These are phyloP conservation scores for Macaranga tanarius DNA, from an alignment of 441 rosid genomes.

Conservation along the genomic window DNA sequence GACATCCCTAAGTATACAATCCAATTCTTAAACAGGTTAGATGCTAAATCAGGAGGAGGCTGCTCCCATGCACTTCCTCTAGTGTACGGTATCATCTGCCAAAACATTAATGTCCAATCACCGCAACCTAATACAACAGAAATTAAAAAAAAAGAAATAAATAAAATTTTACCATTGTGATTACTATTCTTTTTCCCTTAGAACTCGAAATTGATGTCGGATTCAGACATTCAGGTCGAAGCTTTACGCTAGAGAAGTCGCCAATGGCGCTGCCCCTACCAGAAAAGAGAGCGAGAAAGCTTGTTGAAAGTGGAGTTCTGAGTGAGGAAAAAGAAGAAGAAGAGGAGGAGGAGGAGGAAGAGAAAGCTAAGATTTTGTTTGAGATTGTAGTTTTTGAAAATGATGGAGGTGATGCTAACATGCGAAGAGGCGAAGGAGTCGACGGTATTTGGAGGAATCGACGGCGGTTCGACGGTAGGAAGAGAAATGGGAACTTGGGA, in stretches of 20 bases:
- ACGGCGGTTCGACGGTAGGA: conserved; percentile 25
- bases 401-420: conserved; percentile 29
- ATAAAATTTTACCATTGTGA: conserved; percentile 57
- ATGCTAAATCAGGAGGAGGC: conserved; percentile 92
- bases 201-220: conserved; percentile 49
- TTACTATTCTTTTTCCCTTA: conserved; percentile 61
- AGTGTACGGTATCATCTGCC: conserved; percentile 78
- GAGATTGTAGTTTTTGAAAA: conserved; percentile 30
- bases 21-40: conserved; percentile 70
- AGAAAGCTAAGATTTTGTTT: conserved; percentile 19
- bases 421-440: conserved; percentile 18
- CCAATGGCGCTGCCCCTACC: conserved; percentile 45
- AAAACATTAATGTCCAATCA: background rate
- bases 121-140: too few species aligned
- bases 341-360: conserved; percentile 9
- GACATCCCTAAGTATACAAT: conserved; percentile 95
- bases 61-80: conserved; percentile 75
- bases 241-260: conserved; percentile 50
- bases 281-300: conserved; percentile 40
- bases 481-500: conserved; percentile 33
- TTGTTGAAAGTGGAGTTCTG: conserved; percentile 50
- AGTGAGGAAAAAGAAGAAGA: conserved; percentile 28
- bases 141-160: background rate
- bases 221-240: conserved; percentile 49
- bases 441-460: conserved; percentile 39